These are phyloP conservation scores for Gleditsia sinensis DNA, from an alignment of 306 rosid species.

Conservation along the genomic window DNA sequence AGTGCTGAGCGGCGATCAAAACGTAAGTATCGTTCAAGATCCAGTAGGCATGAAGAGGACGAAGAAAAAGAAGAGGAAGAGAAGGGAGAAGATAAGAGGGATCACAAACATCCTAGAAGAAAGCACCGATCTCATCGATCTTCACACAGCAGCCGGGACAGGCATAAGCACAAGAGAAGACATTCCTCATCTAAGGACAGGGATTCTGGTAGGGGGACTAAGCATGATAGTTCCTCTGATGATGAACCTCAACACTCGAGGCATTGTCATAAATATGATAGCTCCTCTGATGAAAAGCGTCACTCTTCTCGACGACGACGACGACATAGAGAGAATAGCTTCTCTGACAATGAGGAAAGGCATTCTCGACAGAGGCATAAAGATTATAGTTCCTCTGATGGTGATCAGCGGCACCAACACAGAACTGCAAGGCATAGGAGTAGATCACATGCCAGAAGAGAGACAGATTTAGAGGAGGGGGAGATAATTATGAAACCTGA, in stretches of 20 bases:
- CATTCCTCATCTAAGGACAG: slow-evolving; percentile 57
- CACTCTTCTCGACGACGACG: slow-evolving; percentile 30
- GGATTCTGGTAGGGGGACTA: slow-evolving; percentile 27
- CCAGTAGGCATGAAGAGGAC: slow-evolving; percentile 50
- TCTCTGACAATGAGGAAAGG: slow-evolving; percentile 44
- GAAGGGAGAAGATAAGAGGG: slow-evolving; percentile 39
- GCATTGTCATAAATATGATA: slow-evolving; percentile 34
- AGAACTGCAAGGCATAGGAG: slow-evolving; percentile 41
- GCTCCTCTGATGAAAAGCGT: slow-evolving; percentile 45
- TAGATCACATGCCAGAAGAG: slow-evolving; percentile 39
- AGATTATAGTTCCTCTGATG: slow-evolving; percentile 47
- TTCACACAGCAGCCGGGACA: slow-evolving; percentile 52
- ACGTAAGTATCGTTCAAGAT: slow-evolving; percentile 62
- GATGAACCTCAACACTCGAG: slow-evolving; percentile 42
- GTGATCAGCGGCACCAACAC: slow-evolving; percentile 42
- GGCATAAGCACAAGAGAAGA: slow-evolving; percentile 58
- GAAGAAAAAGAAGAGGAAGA: slow-evolving; percentile 39
- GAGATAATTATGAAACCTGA: slow-evolving; percentile 60
- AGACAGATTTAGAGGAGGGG: slow-evolving; percentile 64
- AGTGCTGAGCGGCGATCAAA: slow-evolving; percentile 54
- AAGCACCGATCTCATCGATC: slow-evolving; percentile 60
- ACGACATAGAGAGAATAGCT: slow-evolving; percentile 25
- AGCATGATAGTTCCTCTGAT: slow-evolving; percentile 48
- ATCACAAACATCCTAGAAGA: slow-evolving; percentile 55
- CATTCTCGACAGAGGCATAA: slow-evolving; percentile 31